These are phyloP conservation scores for Capsella rubella DNA, from an alignment of 441 rosid species.

Conservation along the genomic window DNA sequence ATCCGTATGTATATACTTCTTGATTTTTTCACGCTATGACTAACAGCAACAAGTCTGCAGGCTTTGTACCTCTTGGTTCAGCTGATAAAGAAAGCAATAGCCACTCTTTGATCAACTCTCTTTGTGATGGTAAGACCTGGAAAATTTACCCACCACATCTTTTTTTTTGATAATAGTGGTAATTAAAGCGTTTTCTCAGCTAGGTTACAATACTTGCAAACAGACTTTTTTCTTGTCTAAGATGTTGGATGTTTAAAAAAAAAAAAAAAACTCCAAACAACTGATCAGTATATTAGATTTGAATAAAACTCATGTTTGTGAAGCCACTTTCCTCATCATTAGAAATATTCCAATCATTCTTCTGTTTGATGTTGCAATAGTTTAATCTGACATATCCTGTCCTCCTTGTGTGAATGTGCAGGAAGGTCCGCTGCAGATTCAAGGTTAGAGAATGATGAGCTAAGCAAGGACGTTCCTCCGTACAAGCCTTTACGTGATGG, in stretches of 20 bases:
- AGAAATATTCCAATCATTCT: neutral
- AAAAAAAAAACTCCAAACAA: neutral
- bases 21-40: slow-evolving; percentile 8
- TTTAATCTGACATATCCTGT: neutral
- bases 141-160: neutral
- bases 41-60: slow-evolving; percentile 35
- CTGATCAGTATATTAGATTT: neutral
- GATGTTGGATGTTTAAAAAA: neutral
- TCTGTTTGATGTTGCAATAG: neutral
- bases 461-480: slow-evolving; percentile 35
- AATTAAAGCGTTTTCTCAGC: slow-evolving; percentile 5
- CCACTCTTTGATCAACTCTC: slow-evolving; percentile 22
- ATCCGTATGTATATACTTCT: neutral
- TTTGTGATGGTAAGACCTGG: slow-evolving; percentile 28
- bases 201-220: slow-evolving; percentile 2
- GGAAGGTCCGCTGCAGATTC: slow-evolving; percentile 28
- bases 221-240: neutral
- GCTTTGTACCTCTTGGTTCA: slow-evolving; percentile 27
- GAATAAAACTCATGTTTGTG: slow-evolving; percentile 14
- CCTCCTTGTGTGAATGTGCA: slow-evolving; percentile 13
- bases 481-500: slow-evolving; percentile 70
- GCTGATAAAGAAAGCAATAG: slow-evolving; percentile 27
- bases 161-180: neutral
- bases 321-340: slow-evolving; percentile 1
- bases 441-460: slow-evolving; percentile 44